phyloP scores from a whole-genome alignment of 2,329 filamentous ascomycete genomes.

The Botrytis squamosa region DNA sequence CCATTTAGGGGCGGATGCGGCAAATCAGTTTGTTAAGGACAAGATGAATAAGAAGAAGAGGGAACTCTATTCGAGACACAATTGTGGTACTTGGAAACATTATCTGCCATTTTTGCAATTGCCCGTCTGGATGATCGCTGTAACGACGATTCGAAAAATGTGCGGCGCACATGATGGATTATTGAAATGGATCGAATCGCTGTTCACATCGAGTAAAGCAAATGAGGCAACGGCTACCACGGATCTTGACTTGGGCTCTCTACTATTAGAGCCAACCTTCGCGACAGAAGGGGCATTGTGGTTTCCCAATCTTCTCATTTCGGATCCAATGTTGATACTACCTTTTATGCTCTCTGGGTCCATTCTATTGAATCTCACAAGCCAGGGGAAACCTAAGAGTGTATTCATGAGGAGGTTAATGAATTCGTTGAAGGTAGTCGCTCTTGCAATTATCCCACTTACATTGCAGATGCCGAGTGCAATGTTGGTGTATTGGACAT shows the following conservation, averaged over 20 bases:
- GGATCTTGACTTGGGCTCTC: background rate
- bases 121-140: constrained; percentile 47
- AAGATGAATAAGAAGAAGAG: constrained; percentile 33
- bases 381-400: constrained; percentile 21
- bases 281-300: constrained; percentile 58
- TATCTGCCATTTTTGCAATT: constrained; percentile 43
- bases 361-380: constrained; percentile 48
- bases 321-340: constrained; percentile 52
- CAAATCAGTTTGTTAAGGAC: constrained; percentile 26
- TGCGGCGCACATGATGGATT: constrained; percentile 45
- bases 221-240: background rate
- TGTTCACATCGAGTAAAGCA: constrained; percentile 13
- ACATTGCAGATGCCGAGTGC: constrained; percentile 45
- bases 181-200: constrained; percentile 40
- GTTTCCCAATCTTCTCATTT: constrained; percentile 55
- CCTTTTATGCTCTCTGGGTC: constrained; percentile 49
- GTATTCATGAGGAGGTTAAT: constrained; percentile 34
- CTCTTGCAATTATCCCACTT: constrained; percentile 43
- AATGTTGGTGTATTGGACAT: constrained; percentile 51
- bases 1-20: constrained; percentile 30
- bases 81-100: constrained; percentile 40
- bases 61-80: constrained; percentile 40
- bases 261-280: constrained; percentile 40
- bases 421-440: constrained; percentile 40
- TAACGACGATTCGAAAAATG: constrained; percentile 50